Base-by-base conservation (phyloP, 345 rosid genomes). In the Moricandia arvensis region DNA sequence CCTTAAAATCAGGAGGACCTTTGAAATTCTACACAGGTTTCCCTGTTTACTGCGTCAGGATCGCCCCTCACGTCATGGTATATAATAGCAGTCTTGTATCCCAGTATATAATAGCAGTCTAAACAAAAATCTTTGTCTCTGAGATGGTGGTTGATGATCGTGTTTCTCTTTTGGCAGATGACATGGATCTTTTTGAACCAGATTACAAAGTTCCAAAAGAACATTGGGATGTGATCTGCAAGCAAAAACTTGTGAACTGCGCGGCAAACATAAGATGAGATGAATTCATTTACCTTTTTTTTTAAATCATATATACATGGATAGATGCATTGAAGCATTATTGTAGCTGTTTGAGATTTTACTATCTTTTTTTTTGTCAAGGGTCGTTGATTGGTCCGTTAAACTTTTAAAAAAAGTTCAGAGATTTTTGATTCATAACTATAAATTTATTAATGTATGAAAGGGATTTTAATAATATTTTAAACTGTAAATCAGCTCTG, bases 31-130 rank as follows among this genome's bases (percentile, higher is more conserved):
- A 95, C 85, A 86, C 99, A 1, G 99, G 99, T 33, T 95, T 95
- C 86, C 99, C 99, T 0, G 94, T 95, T 12, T 95, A 92, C 68
- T 95, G 97, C 70, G 84, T 95, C 80, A 79, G 99, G 71, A 95
- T 95, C 69, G 99, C 99, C 8, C 99, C 99, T 17, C 99, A 95
- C 60, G 99, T 90, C 76, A 95, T 95, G 99, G 99, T 95, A 95
- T 26, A n/a, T 24, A 67, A 17, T 54, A 45, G 17, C 51, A 1
- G 51, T 45, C 26, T 26, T 29, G 15, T 24, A n/a, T n/a, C n/a
- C n/a, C n/a, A n/a, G 99, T 95, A 95, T 26, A n/a, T 24, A 67
- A 17, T 54, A 45, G 17, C 51, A 1, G 51, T 45, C 26, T 26
- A n/a, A n/a, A n/a, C n/a, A n/a, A n/a, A n/a, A n/a, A n/a, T n/a